A percentile compares a stretch with the other conserved stretches of the same genome.
Evolutionary conservation across 768 basidiomycete species (phyloP).

Genomic region (Boletus patriciae): DNA sequence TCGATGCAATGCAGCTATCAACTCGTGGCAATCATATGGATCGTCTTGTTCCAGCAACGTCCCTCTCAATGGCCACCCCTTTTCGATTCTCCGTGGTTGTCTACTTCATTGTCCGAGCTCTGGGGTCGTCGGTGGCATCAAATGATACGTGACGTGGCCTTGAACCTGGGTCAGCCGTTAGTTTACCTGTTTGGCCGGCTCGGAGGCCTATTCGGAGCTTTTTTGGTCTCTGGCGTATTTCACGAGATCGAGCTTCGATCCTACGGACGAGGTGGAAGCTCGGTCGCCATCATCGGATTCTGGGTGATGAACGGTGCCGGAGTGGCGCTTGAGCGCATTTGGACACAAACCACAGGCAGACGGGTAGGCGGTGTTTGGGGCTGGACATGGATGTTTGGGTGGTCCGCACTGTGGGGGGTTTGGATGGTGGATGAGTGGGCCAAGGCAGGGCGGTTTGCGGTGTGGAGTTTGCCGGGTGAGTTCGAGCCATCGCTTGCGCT

Average conservation of each 20-base stretch:
- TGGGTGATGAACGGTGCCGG: conserved; percentile 58
- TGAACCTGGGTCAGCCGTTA: conserved; percentile 49
- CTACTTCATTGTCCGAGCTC: conserved; percentile 58
- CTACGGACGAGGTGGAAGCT: conserved; percentile 41
- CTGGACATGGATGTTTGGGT: conserved; percentile 51
- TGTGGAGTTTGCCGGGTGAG: conserved; percentile 9
- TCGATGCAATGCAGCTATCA: conserved; percentile 46
- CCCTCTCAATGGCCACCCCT: conserved; percentile 62
- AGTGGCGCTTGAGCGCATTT: conserved; percentile 48
- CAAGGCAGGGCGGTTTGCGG: conserved; percentile 15
- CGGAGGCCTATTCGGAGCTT: conserved; percentile 56
- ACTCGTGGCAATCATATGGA: conserved; percentile 41
- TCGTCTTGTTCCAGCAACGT: conserved; percentile 47
- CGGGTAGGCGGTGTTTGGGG: conserved; percentile 49
- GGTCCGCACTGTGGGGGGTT: conserved; percentile 51
- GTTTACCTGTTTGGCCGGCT: conserved; percentile 45
- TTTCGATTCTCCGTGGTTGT: conserved; percentile 55
- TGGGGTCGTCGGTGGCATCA: conserved; percentile 73
- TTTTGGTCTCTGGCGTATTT: conserved; percentile 55
- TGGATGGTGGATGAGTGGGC: conserved; percentile 45
- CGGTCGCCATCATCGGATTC: conserved; percentile 44
- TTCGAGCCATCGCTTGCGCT: conserved; percentile 19
- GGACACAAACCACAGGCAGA: conserved; percentile 42
- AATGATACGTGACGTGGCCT: conserved; percentile 55
- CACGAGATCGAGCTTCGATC: conserved; percentile 51